Evolutionary conservation across 306 rosid species (phyloP).

Genomic region (Neltuma alba): DNA sequence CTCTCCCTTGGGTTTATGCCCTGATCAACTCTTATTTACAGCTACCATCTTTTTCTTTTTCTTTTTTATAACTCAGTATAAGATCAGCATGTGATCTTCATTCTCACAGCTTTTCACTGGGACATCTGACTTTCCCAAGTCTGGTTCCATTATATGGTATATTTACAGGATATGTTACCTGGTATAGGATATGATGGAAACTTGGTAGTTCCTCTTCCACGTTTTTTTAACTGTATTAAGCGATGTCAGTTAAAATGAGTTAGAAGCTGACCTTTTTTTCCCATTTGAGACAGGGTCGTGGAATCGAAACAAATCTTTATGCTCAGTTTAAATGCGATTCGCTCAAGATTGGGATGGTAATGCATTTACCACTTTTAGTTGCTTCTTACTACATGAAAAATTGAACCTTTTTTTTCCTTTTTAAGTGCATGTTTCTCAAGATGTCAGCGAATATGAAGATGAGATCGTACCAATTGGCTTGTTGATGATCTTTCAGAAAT

Average conservation of each 20-base stretch:
- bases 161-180: not conserved
- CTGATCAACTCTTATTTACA: not conserved
- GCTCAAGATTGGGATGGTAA: constrained; percentile 91
- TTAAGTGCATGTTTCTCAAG: not conserved
- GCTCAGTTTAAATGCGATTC: constrained; percentile 92
- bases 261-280: not conserved
- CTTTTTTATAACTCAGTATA: not conserved
- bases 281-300: constrained; percentile 77
- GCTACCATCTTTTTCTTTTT: not conserved
- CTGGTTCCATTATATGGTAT: not conserved
- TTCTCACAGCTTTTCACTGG: not conserved
- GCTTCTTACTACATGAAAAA: not conserved
- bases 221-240: not conserved
- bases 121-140: not conserved
- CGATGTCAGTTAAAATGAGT: not conserved
- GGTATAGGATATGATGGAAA: not conserved
- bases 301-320: constrained; percentile 89
- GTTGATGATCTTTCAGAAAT: not conserved
- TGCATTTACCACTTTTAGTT: constrained; percentile 2
- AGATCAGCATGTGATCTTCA: not conserved
- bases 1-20: not conserved
- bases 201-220: not conserved
- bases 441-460: not conserved
- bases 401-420: not conserved
- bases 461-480: not conserved